Conservation (phyloP, 2,329 filamentous ascomycete genomes). For the Calonectria fujianensis region DNA sequence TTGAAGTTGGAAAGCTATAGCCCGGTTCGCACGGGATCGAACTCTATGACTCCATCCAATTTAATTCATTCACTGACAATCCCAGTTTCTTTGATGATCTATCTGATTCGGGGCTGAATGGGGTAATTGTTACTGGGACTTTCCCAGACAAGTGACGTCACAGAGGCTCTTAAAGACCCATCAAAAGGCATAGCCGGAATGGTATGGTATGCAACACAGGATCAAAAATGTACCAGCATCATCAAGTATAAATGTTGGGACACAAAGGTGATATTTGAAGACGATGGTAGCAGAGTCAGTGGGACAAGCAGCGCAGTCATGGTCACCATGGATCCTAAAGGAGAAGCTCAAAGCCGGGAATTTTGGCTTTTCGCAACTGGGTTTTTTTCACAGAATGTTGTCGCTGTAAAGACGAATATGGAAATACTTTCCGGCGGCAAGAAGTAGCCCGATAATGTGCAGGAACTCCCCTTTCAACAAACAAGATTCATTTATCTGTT, state of each 20-base stretch:
- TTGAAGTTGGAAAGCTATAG: background rate
- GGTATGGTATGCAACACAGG: background rate
- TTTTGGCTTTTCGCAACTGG: background rate
- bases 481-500: too few relatives aligned
- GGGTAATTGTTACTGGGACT: background rate
- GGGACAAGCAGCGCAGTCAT: background rate
- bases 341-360: background rate
- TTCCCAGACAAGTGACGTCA: background rate
- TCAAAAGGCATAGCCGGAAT: background rate
- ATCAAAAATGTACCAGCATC: background rate
- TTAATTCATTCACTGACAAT: background rate
- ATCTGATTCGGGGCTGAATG: background rate
- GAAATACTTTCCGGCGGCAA: background rate
- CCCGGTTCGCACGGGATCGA: background rate
- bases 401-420: background rate
- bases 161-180: background rate
- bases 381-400: background rate
- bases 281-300: background rate
- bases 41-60: background rate
- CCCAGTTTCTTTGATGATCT: background rate
- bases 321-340: background rate
- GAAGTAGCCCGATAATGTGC: background rate
- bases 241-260: background rate
- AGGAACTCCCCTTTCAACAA: too few relatives aligned
- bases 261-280: background rate